phyloP scores from a whole-genome alignment of 768 basidiomycete genomes.

The Phaffia australis region DNA sequence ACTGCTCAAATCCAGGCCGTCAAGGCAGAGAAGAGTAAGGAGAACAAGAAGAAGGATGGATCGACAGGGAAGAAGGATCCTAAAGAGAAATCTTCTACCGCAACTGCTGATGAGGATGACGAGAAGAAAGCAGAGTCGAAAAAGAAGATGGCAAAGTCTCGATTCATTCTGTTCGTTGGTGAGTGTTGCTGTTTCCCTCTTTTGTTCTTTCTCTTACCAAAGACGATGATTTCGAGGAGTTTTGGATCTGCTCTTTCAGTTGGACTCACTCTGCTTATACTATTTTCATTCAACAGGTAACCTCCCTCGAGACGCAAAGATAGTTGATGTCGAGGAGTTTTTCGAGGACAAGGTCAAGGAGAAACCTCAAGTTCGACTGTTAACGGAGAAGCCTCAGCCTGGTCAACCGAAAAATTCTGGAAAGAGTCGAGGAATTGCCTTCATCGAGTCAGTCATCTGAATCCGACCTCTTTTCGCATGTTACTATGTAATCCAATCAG shows the following conservation, averaged over 20 bases:
- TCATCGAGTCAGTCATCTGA: constrained; percentile 16
- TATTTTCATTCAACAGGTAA: constrained; percentile 7
- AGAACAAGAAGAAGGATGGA: constrained; percentile 14
- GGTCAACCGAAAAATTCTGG: constrained; percentile 13
- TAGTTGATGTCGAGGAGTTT: constrained; percentile 16
- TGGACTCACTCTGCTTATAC: not conserved
- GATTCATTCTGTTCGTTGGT: constrained; percentile 27
- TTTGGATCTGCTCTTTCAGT: not conserved
- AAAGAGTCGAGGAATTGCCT: constrained; percentile 21
- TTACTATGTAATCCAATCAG: not conserved
- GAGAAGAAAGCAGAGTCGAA: not conserved
- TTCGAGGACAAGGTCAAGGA: constrained; percentile 23
- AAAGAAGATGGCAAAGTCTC: constrained; percentile 13
- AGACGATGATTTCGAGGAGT: not conserved
- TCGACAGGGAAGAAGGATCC: constrained; percentile 12
- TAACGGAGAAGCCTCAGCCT: constrained; percentile 22
- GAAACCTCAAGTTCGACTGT: constrained; percentile 20
- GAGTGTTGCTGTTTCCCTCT: not conserved
- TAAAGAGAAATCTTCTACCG: constrained; percentile 9
- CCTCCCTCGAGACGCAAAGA: constrained; percentile 14
- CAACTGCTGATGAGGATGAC: not conserved
- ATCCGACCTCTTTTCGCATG: not conserved
- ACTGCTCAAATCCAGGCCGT: not conserved
- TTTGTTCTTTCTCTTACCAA: not conserved
- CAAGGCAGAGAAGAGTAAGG: constrained; percentile 19